Evolutionary conservation across 1,139 yeast genomes (phyloP).

Genomic region (Lizanozyma gosingica): DNA sequence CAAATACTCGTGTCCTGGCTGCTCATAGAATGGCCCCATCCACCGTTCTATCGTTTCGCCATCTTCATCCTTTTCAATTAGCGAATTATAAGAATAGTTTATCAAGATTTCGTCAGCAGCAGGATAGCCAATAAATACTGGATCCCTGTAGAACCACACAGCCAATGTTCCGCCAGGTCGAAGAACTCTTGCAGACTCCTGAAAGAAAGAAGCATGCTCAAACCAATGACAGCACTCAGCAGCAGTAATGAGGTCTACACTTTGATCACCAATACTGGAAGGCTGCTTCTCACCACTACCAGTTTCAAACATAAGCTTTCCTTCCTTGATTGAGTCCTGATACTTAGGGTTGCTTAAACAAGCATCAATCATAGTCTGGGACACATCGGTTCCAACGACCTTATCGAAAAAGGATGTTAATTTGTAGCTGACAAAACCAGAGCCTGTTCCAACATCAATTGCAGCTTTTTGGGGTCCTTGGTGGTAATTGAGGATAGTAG

Average conservation of each 20-base stretch:
- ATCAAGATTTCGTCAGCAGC: conserved; percentile 31
- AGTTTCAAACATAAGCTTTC: conserved; percentile 16
- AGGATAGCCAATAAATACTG: conserved; percentile 36
- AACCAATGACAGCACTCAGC: conserved; percentile 85
- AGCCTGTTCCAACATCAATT: conserved; percentile 77
- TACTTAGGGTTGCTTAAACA: conserved; percentile 21
- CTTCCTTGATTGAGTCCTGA: conserved; percentile 2
- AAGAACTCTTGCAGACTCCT: conserved; percentile 40
- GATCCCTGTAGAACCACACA: conserved; percentile 75
- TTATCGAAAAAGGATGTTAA: conserved; percentile 33
- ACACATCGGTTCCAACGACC: conserved; percentile 64
- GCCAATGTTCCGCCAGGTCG: conserved; percentile 58
- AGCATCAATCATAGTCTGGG: conserved; percentile 50
- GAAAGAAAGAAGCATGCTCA: conserved; percentile 43
- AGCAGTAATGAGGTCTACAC: conserved; percentile 56
- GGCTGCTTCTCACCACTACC: conserved; percentile 24
- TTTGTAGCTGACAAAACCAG: conserved; percentile 68
- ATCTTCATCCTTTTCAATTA: conserved; percentile 9
- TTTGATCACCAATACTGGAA: conserved; percentile 13
- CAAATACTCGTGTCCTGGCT: conserved; percentile 57
- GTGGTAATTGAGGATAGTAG: conserved; percentile 23
- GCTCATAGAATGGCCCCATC: conserved; percentile 67
- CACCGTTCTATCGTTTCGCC: conserved; percentile 31
- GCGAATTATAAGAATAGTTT: conserved; percentile 30
- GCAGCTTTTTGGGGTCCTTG: conserved; percentile 18